Evolutionary conservation across 2,329 filamentous ascomycete species (phyloP).

Genomic region (Xylaria sp.): DNA sequence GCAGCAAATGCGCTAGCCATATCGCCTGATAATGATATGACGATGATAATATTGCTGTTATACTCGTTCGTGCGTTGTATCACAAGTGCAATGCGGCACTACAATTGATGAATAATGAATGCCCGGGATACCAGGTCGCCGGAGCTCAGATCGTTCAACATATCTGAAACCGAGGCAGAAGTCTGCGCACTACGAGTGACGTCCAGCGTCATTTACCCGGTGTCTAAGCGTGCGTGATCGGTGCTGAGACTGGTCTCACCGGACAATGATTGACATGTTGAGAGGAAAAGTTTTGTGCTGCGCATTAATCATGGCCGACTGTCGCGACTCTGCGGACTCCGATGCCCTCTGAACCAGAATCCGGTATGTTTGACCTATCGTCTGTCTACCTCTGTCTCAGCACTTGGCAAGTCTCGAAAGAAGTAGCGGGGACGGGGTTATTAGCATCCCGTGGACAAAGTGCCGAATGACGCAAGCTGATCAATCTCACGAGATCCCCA

Average conservation of each 20-base stretch:
- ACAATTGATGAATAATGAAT: background rate
- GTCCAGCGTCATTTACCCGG: conserved; percentile 1
- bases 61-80: background rate
- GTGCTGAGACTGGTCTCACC: background rate
- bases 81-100: background rate
- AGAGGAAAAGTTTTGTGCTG: background rate
- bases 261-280: background rate
- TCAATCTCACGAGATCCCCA: background rate
- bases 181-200: background rate
- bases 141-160: background rate
- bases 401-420: background rate
- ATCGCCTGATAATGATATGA: conserved; percentile 1
- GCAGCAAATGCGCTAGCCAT: background rate
- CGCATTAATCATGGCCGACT: background rate
- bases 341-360: background rate
- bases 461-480: conserved; percentile 11
- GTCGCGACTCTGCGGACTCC: conserved; percentile 2
- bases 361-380: background rate
- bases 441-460: background rate
- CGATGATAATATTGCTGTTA: background rate
- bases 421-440: background rate
- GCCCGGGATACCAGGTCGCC: conserved; percentile 1
- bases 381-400: background rate
- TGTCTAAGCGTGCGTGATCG: conserved; percentile 6
- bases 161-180: conserved; percentile 2